Percentiles rank a stretch among this genome's conserved stretches.
phyloP scores from a whole-genome alignment of 352 stramenopile genomes.

The Phytopythium montanum region DNA sequence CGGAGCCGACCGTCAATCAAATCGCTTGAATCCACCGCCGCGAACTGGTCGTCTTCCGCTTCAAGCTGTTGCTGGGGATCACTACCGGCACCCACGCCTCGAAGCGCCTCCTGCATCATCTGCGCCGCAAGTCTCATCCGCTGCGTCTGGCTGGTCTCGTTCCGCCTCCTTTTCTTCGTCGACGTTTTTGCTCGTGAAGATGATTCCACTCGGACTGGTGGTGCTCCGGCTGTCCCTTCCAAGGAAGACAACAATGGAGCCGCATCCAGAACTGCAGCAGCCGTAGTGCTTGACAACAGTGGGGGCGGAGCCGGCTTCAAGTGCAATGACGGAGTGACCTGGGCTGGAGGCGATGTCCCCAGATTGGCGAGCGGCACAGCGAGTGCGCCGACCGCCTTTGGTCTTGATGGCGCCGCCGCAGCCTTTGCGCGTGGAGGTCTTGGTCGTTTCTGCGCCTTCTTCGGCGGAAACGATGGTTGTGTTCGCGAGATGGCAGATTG shows the following conservation, averaged over 20 bases:
- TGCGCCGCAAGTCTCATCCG: slow-evolving; percentile 1
- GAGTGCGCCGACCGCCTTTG: background rate
- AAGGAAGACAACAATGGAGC: background rate
- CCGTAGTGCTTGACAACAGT: background rate
- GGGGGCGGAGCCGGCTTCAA: background rate
- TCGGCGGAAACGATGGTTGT: background rate
- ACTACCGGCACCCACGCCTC: background rate
- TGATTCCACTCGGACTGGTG: background rate
- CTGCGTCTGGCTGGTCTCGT: background rate
- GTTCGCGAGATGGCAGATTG: background rate
- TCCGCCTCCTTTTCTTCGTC: background rate
- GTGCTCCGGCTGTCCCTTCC: background rate
- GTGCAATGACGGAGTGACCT: background rate
- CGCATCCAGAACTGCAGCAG: background rate
- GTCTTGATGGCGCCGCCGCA: background rate
- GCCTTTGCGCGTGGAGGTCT: background rate
- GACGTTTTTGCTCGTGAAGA: background rate
- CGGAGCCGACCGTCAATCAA: background rate
- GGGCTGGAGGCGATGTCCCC: background rate
- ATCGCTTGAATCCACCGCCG: background rate
- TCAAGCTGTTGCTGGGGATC: background rate
- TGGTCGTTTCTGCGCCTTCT: background rate
- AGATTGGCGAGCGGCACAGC: background rate
- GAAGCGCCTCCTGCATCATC: slow-evolving; percentile 3
- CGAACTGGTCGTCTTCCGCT: background rate